phyloP scores from a whole-genome alignment of 257 asterid genomes.

The Solanum corneliomulleri region DNA sequence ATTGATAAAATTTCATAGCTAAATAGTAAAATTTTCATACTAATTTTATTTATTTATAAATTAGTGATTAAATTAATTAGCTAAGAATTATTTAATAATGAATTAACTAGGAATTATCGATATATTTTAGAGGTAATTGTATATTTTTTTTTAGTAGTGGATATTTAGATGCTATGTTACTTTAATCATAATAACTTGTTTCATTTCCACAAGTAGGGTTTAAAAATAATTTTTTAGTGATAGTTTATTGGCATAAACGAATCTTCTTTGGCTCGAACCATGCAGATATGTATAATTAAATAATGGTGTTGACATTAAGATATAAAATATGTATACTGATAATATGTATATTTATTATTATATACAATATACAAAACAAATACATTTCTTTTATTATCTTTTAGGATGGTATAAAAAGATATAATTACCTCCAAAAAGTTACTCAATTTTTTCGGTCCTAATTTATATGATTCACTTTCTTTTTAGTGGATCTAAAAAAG shows the following conservation, averaged over 20 bases:
- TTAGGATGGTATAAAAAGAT: neutral
- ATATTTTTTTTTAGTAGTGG: neutral
- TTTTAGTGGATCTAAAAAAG: no score
- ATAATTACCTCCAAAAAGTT: no score
- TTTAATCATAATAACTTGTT: neutral
- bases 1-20: no score
- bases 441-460: no score
- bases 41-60: no score
- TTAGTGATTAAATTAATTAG: no score
- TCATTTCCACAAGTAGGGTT: neutral
- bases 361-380: neutral
- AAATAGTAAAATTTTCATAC: accelerated
- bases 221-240: neutral
- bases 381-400: neutral
- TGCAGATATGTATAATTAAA: neutral
- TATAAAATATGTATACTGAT: neutral
- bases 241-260: neutral
- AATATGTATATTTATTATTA: neutral
- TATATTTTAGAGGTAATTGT: neutral
- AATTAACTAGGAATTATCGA: neutral
- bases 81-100: no score
- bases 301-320: neutral
- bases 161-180: neutral
- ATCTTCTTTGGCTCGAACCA: neutral
- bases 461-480: no score